phyloP scores from a whole-genome alignment of 2,329 filamentous ascomycete genomes.

The Ophiostoma himal-ulmi region DNA sequence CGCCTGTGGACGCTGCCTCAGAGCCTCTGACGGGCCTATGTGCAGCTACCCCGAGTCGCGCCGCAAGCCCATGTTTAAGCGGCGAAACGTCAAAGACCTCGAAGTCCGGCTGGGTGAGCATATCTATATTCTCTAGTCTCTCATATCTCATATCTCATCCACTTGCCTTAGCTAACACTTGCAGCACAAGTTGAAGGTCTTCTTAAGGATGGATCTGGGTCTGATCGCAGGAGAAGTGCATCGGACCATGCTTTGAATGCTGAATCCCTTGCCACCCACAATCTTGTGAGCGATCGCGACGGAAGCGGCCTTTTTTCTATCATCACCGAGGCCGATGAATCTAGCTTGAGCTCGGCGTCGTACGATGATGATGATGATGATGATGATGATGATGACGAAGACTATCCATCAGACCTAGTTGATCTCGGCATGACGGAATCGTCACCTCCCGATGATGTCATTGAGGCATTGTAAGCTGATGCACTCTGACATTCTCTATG shows the following conservation, averaged over 20 bases:
- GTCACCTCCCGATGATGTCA: conserved; percentile 68
- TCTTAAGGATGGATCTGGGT: conserved; percentile 53
- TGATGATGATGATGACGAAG: conserved; percentile 26
- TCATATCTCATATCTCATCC: neutral
- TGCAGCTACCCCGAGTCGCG: conserved; percentile 86
- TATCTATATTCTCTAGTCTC: neutral
- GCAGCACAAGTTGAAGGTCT: conserved; percentile 76
- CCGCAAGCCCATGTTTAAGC: conserved; percentile 80
- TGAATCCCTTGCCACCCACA: neutral
- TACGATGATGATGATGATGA: conserved; percentile 26
- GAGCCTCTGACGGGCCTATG: conserved; percentile 56
- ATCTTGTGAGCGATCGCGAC: neutral
- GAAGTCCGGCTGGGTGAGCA: conserved; percentile 74
- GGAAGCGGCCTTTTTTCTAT: conserved; percentile 2
- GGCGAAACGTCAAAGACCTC: conserved; percentile 83
- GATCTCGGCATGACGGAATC: conserved; percentile 75
- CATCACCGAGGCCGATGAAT: neutral
- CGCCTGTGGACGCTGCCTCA: conserved; percentile 71
- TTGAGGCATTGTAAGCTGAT: conserved; percentile 68
- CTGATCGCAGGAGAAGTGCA: neutral
- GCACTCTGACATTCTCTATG: neutral
- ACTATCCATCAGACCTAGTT: conserved; percentile 58
- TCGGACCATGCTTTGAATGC: neutral
- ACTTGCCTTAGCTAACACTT: conserved; percentile 2
- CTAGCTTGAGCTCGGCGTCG: neutral